These are phyloP conservation scores for Tinospora cordifolia DNA, from an alignment of 164 flowering plant genomes.

Conservation along the genomic window DNA sequence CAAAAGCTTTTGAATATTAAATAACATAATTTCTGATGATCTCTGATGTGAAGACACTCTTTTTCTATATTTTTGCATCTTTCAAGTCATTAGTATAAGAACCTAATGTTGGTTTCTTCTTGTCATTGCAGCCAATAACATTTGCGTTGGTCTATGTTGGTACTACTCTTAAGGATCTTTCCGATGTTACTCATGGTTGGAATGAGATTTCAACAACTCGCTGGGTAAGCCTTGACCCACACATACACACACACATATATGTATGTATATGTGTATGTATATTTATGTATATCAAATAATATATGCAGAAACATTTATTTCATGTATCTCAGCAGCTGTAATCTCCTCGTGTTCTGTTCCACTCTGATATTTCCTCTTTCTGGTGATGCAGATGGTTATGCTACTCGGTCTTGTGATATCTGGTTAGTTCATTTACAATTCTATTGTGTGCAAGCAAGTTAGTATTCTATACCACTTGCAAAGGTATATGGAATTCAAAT, in stretches of 20 bases:
- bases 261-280: too few relatives aligned
- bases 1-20: background rate
- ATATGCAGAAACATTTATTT: too few relatives aligned
- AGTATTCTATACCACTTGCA: too few relatives aligned
- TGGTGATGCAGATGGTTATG: constrained; percentile 41
- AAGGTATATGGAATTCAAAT: too few relatives aligned
- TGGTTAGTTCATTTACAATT: constrained; percentile 31
- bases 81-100: background rate
- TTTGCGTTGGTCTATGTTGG: constrained; percentile 83
- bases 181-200: constrained; percentile 98
- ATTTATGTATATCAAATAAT: background rate
- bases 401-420: constrained; percentile 42
- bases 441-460: too few relatives aligned
- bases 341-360: background rate
- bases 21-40: too few relatives aligned
- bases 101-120: constrained; percentile 10
- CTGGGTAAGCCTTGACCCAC: constrained; percentile 54
- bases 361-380: constrained; percentile 1
- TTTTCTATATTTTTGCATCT: too few relatives aligned
- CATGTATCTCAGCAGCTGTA: background rate
- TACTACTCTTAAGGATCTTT: constrained; percentile 92
- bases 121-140: constrained; percentile 69
- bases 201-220: constrained; percentile 60
- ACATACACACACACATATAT: too few relatives aligned
- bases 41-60: background rate